Evolutionary conservation across 306 rosid species (phyloP).

Genomic region (Sicyos edulis): DNA sequence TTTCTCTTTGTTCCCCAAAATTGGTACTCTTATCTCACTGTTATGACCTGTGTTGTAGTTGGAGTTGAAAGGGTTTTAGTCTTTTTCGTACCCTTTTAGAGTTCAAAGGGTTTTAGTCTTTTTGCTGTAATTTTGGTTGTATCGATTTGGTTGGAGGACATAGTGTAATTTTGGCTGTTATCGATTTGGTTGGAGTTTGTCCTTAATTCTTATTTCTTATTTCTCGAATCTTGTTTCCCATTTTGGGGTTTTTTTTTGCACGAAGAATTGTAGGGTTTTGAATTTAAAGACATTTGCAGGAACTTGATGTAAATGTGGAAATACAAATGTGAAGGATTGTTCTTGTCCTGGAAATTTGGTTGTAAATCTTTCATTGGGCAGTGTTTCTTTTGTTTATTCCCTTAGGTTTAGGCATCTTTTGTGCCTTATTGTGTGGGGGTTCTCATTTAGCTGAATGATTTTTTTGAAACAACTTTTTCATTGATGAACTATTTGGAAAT

Average conservation of each 20-base stretch:
- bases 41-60: background rate
- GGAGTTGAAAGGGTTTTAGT: background rate
- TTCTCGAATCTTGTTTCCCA: background rate
- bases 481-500: background rate
- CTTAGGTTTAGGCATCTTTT: background rate
- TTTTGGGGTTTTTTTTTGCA: background rate
- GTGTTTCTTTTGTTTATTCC: conserved; percentile 3
- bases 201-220: too few relatives aligned
- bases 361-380: background rate
- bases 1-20: background rate
- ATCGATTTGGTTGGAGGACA: background rate
- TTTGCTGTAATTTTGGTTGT: background rate
- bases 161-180: background rate
- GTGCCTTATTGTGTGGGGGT: background rate
- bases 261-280: background rate
- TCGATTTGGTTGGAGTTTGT: too few relatives aligned
- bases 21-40: background rate
- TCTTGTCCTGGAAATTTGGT: background rate
- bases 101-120: too few relatives aligned
- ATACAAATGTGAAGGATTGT: background rate
- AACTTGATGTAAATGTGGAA: background rate
- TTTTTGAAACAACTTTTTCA: background rate
- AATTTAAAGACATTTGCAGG: background rate
- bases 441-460: background rate
- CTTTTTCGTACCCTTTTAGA: background rate